Conservation (phyloP, 305 asterid species). For the Fraxinus latifolia region DNA sequence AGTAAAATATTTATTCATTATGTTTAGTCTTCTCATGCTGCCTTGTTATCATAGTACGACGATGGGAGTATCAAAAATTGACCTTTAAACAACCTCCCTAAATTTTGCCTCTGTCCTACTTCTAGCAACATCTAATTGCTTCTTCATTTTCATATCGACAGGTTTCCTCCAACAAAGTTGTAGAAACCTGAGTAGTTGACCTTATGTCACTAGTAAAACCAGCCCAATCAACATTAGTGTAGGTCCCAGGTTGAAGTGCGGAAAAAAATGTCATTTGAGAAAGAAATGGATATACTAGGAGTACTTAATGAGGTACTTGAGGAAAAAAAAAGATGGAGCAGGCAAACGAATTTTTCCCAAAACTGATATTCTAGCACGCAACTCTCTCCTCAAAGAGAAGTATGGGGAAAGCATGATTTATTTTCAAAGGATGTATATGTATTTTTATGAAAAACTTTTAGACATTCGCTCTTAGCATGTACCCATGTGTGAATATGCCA, state of each 20-base stretch:
- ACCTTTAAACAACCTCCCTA: background rate
- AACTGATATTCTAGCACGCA: background rate
- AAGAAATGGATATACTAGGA: background rate
- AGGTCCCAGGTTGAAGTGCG: background rate
- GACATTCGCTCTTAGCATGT: background rate
- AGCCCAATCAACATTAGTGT: background rate
- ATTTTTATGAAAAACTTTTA: background rate
- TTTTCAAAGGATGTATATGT: no score
- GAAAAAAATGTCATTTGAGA: background rate
- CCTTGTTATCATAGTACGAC: background rate
- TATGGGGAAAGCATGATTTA: no score
- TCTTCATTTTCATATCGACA: background rate
- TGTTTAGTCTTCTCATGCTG: background rate
- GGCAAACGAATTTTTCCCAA: background rate
- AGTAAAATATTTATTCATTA: background rate
- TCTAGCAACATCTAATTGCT: background rate
- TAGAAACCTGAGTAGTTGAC: background rate
- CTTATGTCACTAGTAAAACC: background rate
- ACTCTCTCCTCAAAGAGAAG: background rate
- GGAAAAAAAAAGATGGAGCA: background rate
- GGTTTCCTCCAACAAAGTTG: background rate
- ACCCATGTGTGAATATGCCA: background rate
- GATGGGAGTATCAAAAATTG: background rate
- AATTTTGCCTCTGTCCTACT: background rate
- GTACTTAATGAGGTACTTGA: background rate